Evolutionary conservation across 192 early-diverging fungal genomes (phyloP).

Genomic region (Coemansia sp.): DNA sequence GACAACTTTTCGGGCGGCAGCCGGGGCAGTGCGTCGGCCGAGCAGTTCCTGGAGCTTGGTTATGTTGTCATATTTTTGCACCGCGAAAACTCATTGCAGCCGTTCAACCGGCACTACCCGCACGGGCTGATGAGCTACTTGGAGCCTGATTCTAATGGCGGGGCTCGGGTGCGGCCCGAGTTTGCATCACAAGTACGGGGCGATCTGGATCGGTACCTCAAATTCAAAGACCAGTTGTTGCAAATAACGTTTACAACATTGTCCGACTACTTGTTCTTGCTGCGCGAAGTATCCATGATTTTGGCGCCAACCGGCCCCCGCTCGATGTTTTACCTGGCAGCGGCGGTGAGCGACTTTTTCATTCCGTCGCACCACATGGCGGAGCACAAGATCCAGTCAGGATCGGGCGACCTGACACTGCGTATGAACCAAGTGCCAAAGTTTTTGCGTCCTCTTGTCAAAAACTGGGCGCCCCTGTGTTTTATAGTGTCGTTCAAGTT

Average conservation of each 20-base stretch:
- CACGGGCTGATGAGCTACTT: slow-evolving; percentile 89
- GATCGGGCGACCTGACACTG: slow-evolving; percentile 79
- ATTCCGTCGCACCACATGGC: slow-evolving; percentile 91
- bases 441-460: slow-evolving; percentile 89
- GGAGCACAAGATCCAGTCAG: slow-evolving; percentile 98
- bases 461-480: slow-evolving; percentile 82
- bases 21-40: slow-evolving; percentile 93
- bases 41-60: slow-evolving; percentile 82
- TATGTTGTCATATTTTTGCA: slow-evolving; percentile 97
- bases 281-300: slow-evolving; percentile 71
- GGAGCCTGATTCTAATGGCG: slow-evolving; percentile 58
- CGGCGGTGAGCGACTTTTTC: slow-evolving; percentile 98
- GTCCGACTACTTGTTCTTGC: slow-evolving; percentile 87
- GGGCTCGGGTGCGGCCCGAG: slow-evolving; percentile 63
- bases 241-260: slow-evolving; percentile 88
- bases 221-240: slow-evolving; percentile 66
- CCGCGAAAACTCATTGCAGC: slow-evolving; percentile 89
- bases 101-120: slow-evolving; percentile 88
- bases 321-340: slow-evolving; percentile 95
- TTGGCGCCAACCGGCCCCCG: slow-evolving; percentile 64
- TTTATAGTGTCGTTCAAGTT: slow-evolving; percentile 98
- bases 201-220: slow-evolving; percentile 67
- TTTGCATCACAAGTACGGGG: slow-evolving; percentile 66
- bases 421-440: slow-evolving; percentile 97
- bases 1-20: slow-evolving; percentile 98